Conservation (phyloP, 352 stramenopile genomes). For the Phytophthora fragariaefolia region DNA sequence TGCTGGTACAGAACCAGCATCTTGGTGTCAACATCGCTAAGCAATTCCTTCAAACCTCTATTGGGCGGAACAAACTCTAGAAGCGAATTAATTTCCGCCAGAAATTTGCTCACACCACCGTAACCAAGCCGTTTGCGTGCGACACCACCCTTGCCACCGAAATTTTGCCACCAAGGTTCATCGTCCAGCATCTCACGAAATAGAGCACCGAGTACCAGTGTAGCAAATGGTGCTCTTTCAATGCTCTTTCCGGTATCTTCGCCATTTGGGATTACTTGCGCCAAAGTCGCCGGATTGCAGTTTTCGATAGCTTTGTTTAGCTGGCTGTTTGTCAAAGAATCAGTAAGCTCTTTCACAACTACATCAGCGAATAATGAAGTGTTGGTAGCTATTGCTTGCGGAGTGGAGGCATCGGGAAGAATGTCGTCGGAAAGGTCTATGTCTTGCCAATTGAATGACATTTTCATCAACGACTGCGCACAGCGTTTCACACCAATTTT, state of each 20-base stretch:
- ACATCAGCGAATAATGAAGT: slow-evolving; percentile 57
- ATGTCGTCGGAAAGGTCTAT: slow-evolving; percentile 64
- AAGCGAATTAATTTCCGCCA: slow-evolving; percentile 68
- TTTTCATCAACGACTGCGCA: slow-evolving; percentile 69
- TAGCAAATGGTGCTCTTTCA: slow-evolving; percentile 38
- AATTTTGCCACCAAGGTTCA: slow-evolving; percentile 65
- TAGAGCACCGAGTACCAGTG: slow-evolving; percentile 59
- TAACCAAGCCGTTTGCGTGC: slow-evolving; percentile 58
- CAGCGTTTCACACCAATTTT: slow-evolving; percentile 59
- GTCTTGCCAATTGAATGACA: slow-evolving; percentile 72
- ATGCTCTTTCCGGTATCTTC: slow-evolving; percentile 15
- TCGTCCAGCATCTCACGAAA: slow-evolving; percentile 67
- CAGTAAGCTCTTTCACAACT: slow-evolving; percentile 58
- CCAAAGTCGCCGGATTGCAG: slow-evolving; percentile 25
- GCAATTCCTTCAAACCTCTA: slow-evolving; percentile 42
- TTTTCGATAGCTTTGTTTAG: slow-evolving; percentile 60
- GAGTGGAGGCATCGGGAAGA: slow-evolving; percentile 44
- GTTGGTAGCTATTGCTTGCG: slow-evolving; percentile 11
- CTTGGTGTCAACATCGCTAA: slow-evolving; percentile 48
- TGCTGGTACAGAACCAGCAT: slow-evolving; percentile 58
- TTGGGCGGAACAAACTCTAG: slow-evolving; percentile 42
- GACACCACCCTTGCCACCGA: slow-evolving; percentile 37
- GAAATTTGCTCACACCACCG: slow-evolving; percentile 71
- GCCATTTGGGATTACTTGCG: neutral
- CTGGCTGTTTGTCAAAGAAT: slow-evolving; percentile 56